phyloP scores from a whole-genome alignment of 352 stramenopile genomes.

The Bremia lactucae region DNA sequence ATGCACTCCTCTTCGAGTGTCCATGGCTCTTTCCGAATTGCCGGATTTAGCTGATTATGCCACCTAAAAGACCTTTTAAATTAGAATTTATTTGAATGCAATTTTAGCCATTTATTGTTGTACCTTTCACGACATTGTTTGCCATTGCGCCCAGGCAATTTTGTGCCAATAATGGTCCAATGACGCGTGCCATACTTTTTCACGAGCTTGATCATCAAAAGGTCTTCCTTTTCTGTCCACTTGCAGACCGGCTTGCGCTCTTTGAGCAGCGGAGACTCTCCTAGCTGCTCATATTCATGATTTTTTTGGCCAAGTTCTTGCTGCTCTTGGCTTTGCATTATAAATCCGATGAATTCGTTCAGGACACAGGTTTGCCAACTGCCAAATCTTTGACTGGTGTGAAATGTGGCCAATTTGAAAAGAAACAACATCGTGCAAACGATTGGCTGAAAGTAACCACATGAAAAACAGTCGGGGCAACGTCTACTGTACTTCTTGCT shows the following conservation, averaged over 20 bases:
- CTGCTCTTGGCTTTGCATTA: slow-evolving; percentile 8
- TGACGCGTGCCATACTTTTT: slow-evolving; percentile 90
- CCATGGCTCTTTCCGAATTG: slow-evolving; percentile 90
- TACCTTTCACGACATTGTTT: slow-evolving; percentile 93
- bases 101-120: slow-evolving; percentile 2
- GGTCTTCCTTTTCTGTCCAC: slow-evolving; percentile 85
- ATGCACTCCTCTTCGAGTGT: slow-evolving; percentile 81
- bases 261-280: slow-evolving; percentile 16
- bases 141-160: slow-evolving; percentile 87
- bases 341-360: slow-evolving; percentile 4
- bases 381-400: slow-evolving; percentile 36
- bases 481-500: too few species aligned
- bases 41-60: slow-evolving; percentile 92
- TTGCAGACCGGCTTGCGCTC: slow-evolving; percentile 78
- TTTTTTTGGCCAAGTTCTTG: neutral
- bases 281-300: slow-evolving; percentile 1
- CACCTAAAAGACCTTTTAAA: slow-evolving; percentile 56
- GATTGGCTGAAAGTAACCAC: slow-evolving; percentile 14
- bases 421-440: too few species aligned
- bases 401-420: slow-evolving; percentile 33
- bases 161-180: slow-evolving; percentile 96
- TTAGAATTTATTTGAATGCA: too few species aligned
- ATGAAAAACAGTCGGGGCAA: slow-evolving; percentile 5
- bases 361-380: slow-evolving; percentile 23
- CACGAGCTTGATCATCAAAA: slow-evolving; percentile 81